A percentile compares a stretch with the other conserved stretches of the same genome.
Conservation (phyloP, 129 eudicot genomes). For the Smallanthus sonchifolius region DNA sequence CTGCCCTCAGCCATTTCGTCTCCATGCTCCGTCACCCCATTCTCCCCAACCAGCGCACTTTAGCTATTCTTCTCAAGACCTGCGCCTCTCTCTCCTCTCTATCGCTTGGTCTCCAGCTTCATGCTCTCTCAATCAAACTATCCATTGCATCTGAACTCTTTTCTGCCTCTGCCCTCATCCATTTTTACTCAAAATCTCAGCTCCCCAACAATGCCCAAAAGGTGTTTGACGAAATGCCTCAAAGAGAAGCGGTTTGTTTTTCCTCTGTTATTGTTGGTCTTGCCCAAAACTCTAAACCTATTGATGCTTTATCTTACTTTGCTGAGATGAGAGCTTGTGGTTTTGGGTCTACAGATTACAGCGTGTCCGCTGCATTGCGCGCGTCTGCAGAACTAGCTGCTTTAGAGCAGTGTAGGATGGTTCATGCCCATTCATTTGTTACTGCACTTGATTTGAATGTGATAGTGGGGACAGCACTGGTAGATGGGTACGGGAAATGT, state of each 20-base stretch:
- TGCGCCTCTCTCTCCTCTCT: slow-evolving; percentile 41
- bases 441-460: slow-evolving; percentile 48
- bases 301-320: slow-evolving; percentile 56
- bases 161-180: slow-evolving; percentile 52
- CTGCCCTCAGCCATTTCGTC: slow-evolving; percentile 46
- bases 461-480: slow-evolving; percentile 60
- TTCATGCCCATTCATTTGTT: slow-evolving; percentile 64
- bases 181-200: slow-evolving; percentile 45
- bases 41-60: slow-evolving; percentile 69
- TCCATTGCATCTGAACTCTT: slow-evolving; percentile 36
- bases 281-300: slow-evolving; percentile 49
- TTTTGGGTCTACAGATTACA: slow-evolving; percentile 48
- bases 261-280: slow-evolving; percentile 71
- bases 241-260: slow-evolving; percentile 57
- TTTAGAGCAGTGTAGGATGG: slow-evolving; percentile 61
- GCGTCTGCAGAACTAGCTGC: slow-evolving; percentile 57
- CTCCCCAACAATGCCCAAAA: slow-evolving; percentile 38
- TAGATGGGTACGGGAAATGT: slow-evolving; percentile 80
- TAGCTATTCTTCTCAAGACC: slow-evolving; percentile 54
- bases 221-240: slow-evolving; percentile 71
- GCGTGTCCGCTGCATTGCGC: slow-evolving; percentile 66
- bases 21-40: slow-evolving; percentile 80
- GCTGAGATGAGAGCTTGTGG: slow-evolving; percentile 51
- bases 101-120: slow-evolving; percentile 56
- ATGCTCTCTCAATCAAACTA: slow-evolving; percentile 47